Percentiles rank a stretch among this genome's conserved stretches.
These are phyloP conservation scores for Botryobasidium botryosum DNA, from an alignment of 768 basidiomycete genomes.

Conservation along the genomic window DNA sequence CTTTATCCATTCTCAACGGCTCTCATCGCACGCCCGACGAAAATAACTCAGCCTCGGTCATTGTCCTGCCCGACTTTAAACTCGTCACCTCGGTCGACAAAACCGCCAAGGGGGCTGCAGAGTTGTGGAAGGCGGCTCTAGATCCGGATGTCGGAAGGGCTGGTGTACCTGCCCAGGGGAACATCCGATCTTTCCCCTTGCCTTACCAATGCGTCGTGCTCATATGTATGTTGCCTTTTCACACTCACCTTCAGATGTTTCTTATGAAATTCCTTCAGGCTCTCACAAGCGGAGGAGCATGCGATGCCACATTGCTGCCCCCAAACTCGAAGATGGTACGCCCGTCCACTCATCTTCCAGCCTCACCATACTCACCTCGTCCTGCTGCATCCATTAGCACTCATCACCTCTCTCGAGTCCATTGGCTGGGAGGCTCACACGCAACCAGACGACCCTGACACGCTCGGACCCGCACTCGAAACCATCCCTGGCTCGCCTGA, in stretches of 20 bases:
- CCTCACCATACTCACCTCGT: conserved; percentile 8
- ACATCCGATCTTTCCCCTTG: conserved; percentile 55
- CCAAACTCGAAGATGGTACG: conserved; percentile 60
- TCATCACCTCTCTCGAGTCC: conserved; percentile 41
- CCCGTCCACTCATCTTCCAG: conserved; percentile 10
- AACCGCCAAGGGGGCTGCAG: conserved; percentile 44
- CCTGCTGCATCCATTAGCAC: conserved; percentile 27
- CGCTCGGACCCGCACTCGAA: conserved; percentile 42
- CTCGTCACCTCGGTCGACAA: conserved; percentile 57
- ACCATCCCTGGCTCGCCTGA: conserved; percentile 33
- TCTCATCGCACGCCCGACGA: conserved; percentile 50
- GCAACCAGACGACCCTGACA: conserved; percentile 42
- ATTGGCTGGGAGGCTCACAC: conserved; percentile 65
- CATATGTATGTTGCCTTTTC: conserved; percentile 44
- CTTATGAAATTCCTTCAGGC: conserved; percentile 29
- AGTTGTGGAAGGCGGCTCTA: conserved; percentile 47
- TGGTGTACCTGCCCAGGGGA: conserved; percentile 26
- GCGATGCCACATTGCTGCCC: conserved; percentile 75
- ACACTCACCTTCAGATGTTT: background rate
- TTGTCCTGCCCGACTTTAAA: conserved; percentile 88
- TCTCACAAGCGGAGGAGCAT: conserved; percentile 91
- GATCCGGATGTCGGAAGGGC: conserved; percentile 33
- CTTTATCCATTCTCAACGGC: conserved; percentile 65
- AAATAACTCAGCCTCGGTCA: conserved; percentile 63
- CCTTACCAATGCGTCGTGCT: conserved; percentile 85